Percentiles rank a stretch among this genome's conserved stretches.
Evolutionary conservation across 2,329 filamentous ascomycete genomes (phyloP).

Genomic region (Paracorniculantispora psalliotae): DNA sequence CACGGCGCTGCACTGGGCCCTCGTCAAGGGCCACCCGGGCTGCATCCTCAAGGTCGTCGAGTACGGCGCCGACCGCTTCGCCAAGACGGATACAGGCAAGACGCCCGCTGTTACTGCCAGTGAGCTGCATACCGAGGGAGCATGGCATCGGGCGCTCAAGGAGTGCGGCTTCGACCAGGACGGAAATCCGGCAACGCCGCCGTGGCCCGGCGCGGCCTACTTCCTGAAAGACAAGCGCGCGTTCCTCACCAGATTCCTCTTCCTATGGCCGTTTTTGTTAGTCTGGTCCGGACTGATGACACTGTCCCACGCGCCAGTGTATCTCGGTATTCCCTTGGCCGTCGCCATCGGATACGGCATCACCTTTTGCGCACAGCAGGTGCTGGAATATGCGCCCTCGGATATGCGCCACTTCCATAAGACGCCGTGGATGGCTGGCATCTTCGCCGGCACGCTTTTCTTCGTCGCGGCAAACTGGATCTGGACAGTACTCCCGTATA

Average conservation of each 20-base stretch:
- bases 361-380: constrained; percentile 71
- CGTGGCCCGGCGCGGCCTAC: constrained; percentile 67
- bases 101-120: constrained; percentile 78
- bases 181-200: constrained; percentile 63
- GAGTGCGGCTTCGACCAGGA: constrained; percentile 82
- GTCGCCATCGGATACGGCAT: constrained; percentile 62
- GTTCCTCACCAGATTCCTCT: constrained; percentile 82
- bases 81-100: constrained; percentile 84
- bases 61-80: constrained; percentile 91
- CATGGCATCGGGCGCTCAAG: constrained; percentile 77
- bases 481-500: constrained; percentile 58
- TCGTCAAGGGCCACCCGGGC: constrained; percentile 85
- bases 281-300: constrained; percentile 67
- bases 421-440: constrained; percentile 89
- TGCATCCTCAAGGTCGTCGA: constrained; percentile 94
- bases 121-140: constrained; percentile 80
- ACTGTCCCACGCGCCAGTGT: constrained; percentile 68
- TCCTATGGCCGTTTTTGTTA: constrained; percentile 79
- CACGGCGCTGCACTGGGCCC: constrained; percentile 90
- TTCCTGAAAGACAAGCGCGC: constrained; percentile 71
- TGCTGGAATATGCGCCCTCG: constrained; percentile 75
- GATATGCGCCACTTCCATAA: constrained; percentile 89
- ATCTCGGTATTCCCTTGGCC: constrained; percentile 68
- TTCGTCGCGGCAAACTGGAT: constrained; percentile 74
- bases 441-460: constrained; percentile 84